These are phyloP conservation scores for Aspergillus novoparasiticus DNA, from an alignment of 2,329 filamentous ascomycete genomes.

Conservation along the genomic window DNA sequence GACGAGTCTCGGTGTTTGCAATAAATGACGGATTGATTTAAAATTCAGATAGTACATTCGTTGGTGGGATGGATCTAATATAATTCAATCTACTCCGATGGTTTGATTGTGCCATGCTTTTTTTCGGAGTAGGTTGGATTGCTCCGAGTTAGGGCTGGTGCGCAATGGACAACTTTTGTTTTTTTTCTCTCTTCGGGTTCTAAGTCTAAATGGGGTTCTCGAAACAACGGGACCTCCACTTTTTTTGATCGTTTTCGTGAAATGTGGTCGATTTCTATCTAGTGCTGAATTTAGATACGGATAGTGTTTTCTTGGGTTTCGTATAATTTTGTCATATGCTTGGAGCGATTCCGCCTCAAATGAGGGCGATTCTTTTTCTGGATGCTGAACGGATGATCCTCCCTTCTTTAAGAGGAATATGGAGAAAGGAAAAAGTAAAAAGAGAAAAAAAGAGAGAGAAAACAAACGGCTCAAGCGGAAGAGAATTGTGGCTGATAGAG, in stretches of 20 bases:
- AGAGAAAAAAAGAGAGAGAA: background rate
- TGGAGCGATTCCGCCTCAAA: background rate
- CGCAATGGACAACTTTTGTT: background rate
- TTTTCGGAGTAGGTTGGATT: background rate
- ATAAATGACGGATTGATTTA: background rate
- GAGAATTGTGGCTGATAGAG: conserved; percentile 7
- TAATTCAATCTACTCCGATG: background rate
- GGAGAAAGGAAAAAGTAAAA: background rate
- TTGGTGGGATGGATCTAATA: background rate
- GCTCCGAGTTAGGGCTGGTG: background rate
- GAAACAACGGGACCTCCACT: background rate
- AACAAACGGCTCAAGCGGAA: background rate
- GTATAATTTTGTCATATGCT: background rate
- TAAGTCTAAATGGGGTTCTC: background rate
- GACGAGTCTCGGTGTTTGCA: background rate
- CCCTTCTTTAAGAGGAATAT: background rate
- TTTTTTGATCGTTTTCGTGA: background rate
- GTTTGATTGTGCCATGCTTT: background rate
- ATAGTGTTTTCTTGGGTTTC: background rate
- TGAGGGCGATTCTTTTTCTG: background rate
- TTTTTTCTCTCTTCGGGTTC: background rate
- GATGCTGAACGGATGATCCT: background rate
- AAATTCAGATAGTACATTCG: background rate
- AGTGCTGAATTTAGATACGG: background rate
- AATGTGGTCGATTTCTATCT: background rate